Evolutionary conservation across 345 rosid genomes (phyloP).

Genomic region (Salix udensis): DNA sequence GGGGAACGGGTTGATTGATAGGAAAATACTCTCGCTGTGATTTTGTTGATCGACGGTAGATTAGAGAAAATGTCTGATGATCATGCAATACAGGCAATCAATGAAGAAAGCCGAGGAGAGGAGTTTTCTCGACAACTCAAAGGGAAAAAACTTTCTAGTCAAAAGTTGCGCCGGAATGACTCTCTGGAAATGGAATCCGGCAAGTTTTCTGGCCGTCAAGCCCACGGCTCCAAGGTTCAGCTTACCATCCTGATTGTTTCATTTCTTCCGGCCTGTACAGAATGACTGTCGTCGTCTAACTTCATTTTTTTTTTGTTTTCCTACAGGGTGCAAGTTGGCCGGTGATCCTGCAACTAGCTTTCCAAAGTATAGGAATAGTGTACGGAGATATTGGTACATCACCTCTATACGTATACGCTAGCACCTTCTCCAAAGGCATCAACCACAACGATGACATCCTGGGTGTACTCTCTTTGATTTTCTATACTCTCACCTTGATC

Average conservation of each 20-base stretch:
- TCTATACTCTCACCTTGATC: constrained; percentile 51
- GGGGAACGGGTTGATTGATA: too few species aligned
- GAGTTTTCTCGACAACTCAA: constrained; percentile 7
- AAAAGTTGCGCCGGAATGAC: constrained; percentile 33
- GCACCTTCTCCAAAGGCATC: constrained; percentile 36
- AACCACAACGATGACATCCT: constrained; percentile 42
- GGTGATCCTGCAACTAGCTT: constrained; percentile 44
- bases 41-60: too few species aligned
- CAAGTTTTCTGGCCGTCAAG: constrained; percentile 8
- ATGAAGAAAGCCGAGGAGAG: neutral
- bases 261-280: too few species aligned
- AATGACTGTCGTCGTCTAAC: too few species aligned
- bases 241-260: too few species aligned
- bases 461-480: constrained; percentile 53
- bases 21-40: too few species aligned
- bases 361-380: constrained; percentile 58
- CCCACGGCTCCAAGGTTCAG: constrained; percentile 31
- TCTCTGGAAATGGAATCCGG: constrained; percentile 48
- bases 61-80: constrained; percentile 7
- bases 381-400: constrained; percentile 65
- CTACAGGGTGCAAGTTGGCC: constrained; percentile 25
- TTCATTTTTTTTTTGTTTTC: too few species aligned
- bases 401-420: constrained; percentile 46
- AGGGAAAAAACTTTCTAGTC: constrained; percentile 17
- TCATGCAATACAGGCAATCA: neutral